Evolutionary conservation across 208 protist species (phyloP).

Genomic region (Trypanosoma caninum): DNA sequence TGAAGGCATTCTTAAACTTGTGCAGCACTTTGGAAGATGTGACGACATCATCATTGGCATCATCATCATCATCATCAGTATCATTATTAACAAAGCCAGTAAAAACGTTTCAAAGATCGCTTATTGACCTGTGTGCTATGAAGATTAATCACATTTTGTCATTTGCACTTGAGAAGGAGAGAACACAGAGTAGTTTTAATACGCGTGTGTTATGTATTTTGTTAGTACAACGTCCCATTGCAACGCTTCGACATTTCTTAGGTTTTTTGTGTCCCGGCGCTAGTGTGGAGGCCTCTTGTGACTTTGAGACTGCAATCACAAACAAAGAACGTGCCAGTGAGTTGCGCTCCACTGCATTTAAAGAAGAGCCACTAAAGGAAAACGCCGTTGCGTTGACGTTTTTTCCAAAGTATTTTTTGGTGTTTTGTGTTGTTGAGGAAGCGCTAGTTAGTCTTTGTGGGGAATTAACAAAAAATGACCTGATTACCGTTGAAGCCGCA

Average conservation of each 20-base stretch:
- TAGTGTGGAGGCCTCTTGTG: slow-evolving; percentile 17
- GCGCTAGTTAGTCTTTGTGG: slow-evolving; percentile 29
- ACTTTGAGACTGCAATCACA: slow-evolving; percentile 35
- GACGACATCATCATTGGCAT: background rate
- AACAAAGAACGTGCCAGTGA: slow-evolving; percentile 23
- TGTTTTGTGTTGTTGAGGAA: slow-evolving; percentile 32
- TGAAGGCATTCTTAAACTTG: slow-evolving; percentile 6
- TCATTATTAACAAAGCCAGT: too few relatives aligned
- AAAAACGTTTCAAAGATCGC: background rate
- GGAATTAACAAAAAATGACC: background rate
- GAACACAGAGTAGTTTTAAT: slow-evolving; percentile 1
- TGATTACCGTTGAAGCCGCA: background rate
- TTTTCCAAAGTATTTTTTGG: slow-evolving; percentile 39
- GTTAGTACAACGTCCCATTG: slow-evolving; percentile 31
- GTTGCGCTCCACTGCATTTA: slow-evolving; percentile 5
- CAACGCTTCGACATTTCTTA: slow-evolving; percentile 34
- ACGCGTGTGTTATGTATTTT: slow-evolving; percentile 19
- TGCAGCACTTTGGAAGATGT: background rate
- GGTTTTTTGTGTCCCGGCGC: slow-evolving; percentile 18
- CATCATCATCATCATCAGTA: too few relatives aligned
- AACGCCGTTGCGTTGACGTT: slow-evolving; percentile 21
- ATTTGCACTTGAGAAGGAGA: slow-evolving; percentile 13
- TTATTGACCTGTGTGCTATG: slow-evolving; percentile 18
- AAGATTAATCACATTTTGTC: slow-evolving; percentile 17
- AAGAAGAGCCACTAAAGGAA: slow-evolving; percentile 14